These are phyloP conservation scores for Hydnum rufescens DNA, from an alignment of 768 basidiomycete genomes.

Conservation along the genomic window DNA sequence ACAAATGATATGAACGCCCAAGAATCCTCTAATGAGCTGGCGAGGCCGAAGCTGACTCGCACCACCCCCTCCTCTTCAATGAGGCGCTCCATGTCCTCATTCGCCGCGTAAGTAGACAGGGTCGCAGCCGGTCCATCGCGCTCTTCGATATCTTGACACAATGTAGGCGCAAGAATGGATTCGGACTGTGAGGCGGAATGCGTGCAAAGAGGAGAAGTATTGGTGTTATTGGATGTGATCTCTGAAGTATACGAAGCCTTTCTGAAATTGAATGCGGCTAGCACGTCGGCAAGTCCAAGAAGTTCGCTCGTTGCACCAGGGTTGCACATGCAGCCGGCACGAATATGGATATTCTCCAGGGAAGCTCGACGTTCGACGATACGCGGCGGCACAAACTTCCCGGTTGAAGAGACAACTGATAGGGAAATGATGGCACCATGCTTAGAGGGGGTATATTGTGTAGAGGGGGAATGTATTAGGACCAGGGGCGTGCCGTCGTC, in stretches of 20 bases:
- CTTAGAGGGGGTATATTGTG: background rate
- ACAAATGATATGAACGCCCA: slow-evolving; percentile 12
- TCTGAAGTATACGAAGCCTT: background rate
- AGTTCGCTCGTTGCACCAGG: slow-evolving; percentile 63
- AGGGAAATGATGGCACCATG: background rate
- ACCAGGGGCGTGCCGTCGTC: slow-evolving; percentile 38
- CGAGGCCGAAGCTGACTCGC: slow-evolving; percentile 45
- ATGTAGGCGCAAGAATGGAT: too few species aligned
- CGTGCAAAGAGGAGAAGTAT: too few species aligned
- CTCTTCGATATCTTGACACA: too few species aligned
- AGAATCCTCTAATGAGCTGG: slow-evolving; percentile 57
- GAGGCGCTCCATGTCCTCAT: slow-evolving; percentile 41
- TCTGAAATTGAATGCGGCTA: background rate
- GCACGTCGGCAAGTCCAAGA: slow-evolving; percentile 27
- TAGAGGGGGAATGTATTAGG: slow-evolving; percentile 14
- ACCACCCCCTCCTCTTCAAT: slow-evolving; percentile 27
- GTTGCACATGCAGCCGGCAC: slow-evolving; percentile 79
- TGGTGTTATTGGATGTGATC: background rate
- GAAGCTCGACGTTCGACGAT: slow-evolving; percentile 24
- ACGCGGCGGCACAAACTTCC: slow-evolving; percentile 26
- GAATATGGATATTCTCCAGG: slow-evolving; percentile 39
- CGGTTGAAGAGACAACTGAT: background rate
- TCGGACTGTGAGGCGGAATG: too few species aligned
- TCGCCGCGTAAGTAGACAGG: slow-evolving; percentile 2
- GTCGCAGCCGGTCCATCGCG: background rate